Conservation (phyloP, 73 alveolate genomes). For the Diophrys appendiculata region DNA sequence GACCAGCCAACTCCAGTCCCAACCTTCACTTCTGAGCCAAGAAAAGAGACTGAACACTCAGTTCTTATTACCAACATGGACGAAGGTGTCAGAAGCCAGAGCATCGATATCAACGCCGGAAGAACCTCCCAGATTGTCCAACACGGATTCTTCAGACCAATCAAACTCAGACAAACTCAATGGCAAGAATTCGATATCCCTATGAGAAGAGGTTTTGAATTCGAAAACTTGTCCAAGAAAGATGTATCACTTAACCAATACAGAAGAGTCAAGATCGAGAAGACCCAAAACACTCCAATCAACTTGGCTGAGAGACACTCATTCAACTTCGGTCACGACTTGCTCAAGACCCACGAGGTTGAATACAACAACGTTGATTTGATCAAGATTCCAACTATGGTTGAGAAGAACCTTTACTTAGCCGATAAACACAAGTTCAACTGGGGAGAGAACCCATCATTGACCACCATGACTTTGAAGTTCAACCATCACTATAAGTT, state of each 20-base stretch:
- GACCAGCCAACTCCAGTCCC: conserved; percentile 31
- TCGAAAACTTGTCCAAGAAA: background rate
- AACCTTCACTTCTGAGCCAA: conserved; percentile 3
- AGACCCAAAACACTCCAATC: conserved; percentile 7
- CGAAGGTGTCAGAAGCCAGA: conserved; percentile 25
- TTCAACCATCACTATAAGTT: conserved; percentile 12
- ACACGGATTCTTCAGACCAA: conserved; percentile 19
- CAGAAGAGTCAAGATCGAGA: conserved; percentile 22
- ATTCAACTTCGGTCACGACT: conserved; percentile 16
- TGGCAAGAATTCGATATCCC: conserved; percentile 10
- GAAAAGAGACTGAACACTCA: background rate
- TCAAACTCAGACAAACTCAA: conserved; percentile 8
- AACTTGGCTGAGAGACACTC: conserved; percentile 15
- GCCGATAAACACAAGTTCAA: conserved; percentile 16
- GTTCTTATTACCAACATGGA: conserved; percentile 1
- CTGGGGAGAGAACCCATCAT: conserved; percentile 33
- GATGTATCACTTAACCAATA: conserved; percentile 8
- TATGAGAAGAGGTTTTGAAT: conserved; percentile 7
- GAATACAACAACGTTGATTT: conserved; percentile 11
- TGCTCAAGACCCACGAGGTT: conserved; percentile 6
- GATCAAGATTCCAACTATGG: conserved; percentile 10
- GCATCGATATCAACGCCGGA: conserved; percentile 22
- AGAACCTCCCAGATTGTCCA: conserved; percentile 18
- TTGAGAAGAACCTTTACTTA: background rate
- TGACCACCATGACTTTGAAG: background rate